Evolutionary conservation across 202 grass and related monocot species (phyloP), one percentile per base, ranked within the genome.

Genomic region (Brachypodium distachyon): DNA sequence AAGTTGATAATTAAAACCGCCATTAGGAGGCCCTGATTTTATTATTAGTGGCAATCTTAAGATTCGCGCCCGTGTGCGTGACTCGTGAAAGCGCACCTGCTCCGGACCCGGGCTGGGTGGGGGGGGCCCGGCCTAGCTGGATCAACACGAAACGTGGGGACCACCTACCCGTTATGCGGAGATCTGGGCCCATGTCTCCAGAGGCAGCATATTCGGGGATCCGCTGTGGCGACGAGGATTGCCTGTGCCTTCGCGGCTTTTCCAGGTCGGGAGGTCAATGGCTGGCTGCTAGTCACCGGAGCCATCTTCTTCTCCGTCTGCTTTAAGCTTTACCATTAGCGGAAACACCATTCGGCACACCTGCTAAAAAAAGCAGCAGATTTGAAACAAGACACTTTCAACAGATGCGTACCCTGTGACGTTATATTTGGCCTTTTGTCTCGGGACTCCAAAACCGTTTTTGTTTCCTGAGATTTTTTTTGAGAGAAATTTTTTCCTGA

Each of bases 11-110:
- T 84, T 64, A 88, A 80, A 0, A 22, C 1, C 1, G 43, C 59
- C n/a, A 80, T 73, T 54, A 62, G 12, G 84, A 23, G 77, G 4
- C 9, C 23, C 1, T 12, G 60, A 80, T 76, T n/a, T 34, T 58
- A 57, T 31, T 31, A 17, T n/a, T 74, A 33, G 64, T 13, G 46
- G 7, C 3, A 21, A 44, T 19, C 70, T 81, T 49, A 81, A 84
- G 70, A 88, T 84, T 63, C 69, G 76, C 81, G 19, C 32, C 70
- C 62, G 70, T 48, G 76, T 74, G 76, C 85, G 16, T 83, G 73
- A 78, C 72, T 80, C 58, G 75, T 77, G 81, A 70, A 75, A 25
- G 47, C 57, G 54, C 65, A 78, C 42, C 82, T 36, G 70, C 49
- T 21, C 29, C 58, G 68, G 29, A 6, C 13, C 4, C 7, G 29